These are phyloP conservation scores for Magnusiomyces suaveolens DNA, from an alignment of 1,139 yeast genomes.

Conservation along the genomic window DNA sequence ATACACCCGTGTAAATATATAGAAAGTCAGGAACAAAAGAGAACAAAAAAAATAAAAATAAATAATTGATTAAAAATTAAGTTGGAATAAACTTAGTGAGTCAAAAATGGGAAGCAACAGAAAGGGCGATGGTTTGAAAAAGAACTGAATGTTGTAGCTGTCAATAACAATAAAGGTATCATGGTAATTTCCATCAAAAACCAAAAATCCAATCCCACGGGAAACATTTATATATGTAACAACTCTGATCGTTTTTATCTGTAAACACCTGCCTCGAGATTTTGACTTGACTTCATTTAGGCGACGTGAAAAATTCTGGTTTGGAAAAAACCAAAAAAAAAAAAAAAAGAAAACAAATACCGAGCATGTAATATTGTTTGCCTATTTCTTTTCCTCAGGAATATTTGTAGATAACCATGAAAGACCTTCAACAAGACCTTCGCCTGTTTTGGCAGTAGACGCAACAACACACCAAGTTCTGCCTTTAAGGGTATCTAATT, in stretches of 20 bases:
- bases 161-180: neutral
- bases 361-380: neutral
- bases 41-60: neutral
- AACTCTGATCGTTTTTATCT: no score
- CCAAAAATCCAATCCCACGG: no score
- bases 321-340: neutral
- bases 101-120: no score
- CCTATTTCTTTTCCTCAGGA: slow-evolving; percentile 27
- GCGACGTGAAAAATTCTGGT: neutral
- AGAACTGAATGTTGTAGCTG: neutral
- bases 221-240: no score
- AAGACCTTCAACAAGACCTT: slow-evolving; percentile 82
- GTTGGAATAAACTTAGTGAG: neutral
- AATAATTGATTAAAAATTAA: neutral
- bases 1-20: neutral
- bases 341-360: neutral
- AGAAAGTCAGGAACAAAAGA: neutral
- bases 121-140: no score
- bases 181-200: neutral
- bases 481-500: slow-evolving; percentile 74
- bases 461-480: slow-evolving; percentile 89
- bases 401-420: slow-evolving; percentile 77
- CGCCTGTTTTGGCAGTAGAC: slow-evolving; percentile 85
- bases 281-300: no score
- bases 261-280: no score